Percentiles rank a stretch among this genome's conserved stretches.
Conservation (phyloP, 768 basidiomycete species). For the Boletus speciosus region DNA sequence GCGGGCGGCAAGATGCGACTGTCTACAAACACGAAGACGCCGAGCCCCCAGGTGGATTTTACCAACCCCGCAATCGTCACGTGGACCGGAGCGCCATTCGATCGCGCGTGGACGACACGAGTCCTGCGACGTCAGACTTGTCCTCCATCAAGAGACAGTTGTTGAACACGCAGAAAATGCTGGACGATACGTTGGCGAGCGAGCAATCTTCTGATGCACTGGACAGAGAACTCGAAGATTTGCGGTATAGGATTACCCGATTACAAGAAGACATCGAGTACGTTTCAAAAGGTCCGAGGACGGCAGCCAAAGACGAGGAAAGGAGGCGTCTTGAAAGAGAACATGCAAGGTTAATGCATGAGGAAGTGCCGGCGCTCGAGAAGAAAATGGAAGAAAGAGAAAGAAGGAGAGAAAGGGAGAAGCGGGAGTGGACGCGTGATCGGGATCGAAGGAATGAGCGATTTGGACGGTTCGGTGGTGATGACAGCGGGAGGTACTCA, state of each 20-base stretch:
- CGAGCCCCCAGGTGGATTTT: slow-evolving; percentile 59
- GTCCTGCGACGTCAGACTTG: slow-evolving; percentile 60
- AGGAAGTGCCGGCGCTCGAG: slow-evolving; percentile 88
- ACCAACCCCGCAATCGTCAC: slow-evolving; percentile 79
- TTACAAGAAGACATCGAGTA: slow-evolving; percentile 93
- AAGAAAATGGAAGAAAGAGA: slow-evolving; percentile 77
- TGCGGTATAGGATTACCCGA: slow-evolving; percentile 79
- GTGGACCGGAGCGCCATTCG: slow-evolving; percentile 82
- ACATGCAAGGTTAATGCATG: slow-evolving; percentile 80
- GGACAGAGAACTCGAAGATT: slow-evolving; percentile 85
- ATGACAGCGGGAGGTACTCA: slow-evolving; percentile 31
- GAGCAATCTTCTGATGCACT: slow-evolving; percentile 84
- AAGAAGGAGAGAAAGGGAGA: slow-evolving; percentile 71
- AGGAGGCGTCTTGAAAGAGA: slow-evolving; percentile 84
- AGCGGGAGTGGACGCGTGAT: slow-evolving; percentile 72
- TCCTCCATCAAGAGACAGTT: slow-evolving; percentile 85
- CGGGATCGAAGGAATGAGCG: slow-evolving; percentile 83
- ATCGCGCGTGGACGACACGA: slow-evolving; percentile 64
- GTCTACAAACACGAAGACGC: slow-evolving; percentile 82
- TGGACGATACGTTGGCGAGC: slow-evolving; percentile 70
- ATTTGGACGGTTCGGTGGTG: slow-evolving; percentile 64
- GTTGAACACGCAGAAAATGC: slow-evolving; percentile 71
- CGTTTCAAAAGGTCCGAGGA: slow-evolving; percentile 69
- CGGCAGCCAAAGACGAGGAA: slow-evolving; percentile 78
- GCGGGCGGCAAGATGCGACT: slow-evolving; percentile 79